Conservation (phyloP, 768 basidiomycete species). For the Phylloporus sp. region DNA sequence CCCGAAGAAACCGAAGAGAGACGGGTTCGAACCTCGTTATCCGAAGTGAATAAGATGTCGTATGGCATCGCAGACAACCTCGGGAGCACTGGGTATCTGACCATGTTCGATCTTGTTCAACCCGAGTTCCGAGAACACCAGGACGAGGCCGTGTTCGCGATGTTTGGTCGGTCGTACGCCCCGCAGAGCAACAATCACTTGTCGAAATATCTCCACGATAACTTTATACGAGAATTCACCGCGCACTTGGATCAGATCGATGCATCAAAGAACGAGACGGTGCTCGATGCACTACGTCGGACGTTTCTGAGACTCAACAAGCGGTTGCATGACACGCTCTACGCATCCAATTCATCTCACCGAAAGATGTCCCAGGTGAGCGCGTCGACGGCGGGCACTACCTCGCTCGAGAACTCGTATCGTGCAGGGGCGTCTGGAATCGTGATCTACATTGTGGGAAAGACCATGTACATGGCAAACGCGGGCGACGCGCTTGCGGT, state of each 20-base stretch:
- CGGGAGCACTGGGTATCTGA: conserved; percentile 72
- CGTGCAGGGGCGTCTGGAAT: conserved; percentile 80
- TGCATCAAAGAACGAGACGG: conserved; percentile 42
- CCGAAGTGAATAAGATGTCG: conserved; percentile 86
- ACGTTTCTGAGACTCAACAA: conserved; percentile 88
- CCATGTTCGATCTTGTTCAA: conserved; percentile 90
- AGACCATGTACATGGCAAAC: conserved; percentile 86
- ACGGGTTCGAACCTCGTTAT: conserved; percentile 86
- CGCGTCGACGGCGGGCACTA: conserved; percentile 34
- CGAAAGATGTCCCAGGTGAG: conserved; percentile 78
- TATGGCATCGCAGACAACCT: conserved; percentile 96
- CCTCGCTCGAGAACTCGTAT: conserved; percentile 44
- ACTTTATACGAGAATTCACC: conserved; percentile 63
- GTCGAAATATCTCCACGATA: conserved; percentile 81
- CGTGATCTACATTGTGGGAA: conserved; percentile 78
- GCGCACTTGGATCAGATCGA: conserved; percentile 49
- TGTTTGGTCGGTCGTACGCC: conserved; percentile 80
- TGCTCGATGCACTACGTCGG: conserved; percentile 76
- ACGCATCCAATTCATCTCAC: conserved; percentile 34
- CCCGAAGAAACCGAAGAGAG: conserved; percentile 86
- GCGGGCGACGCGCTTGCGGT: conserved; percentile 87
- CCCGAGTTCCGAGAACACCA: conserved; percentile 73
- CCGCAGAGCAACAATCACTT: conserved; percentile 59
- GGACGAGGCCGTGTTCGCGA: conserved; percentile 88
- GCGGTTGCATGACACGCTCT: conserved; percentile 66